These are phyloP conservation scores for Pseudogymnoascus sp. DNA, from an alignment of 2,329 filamentous ascomycete genomes.

Conservation along the genomic window DNA sequence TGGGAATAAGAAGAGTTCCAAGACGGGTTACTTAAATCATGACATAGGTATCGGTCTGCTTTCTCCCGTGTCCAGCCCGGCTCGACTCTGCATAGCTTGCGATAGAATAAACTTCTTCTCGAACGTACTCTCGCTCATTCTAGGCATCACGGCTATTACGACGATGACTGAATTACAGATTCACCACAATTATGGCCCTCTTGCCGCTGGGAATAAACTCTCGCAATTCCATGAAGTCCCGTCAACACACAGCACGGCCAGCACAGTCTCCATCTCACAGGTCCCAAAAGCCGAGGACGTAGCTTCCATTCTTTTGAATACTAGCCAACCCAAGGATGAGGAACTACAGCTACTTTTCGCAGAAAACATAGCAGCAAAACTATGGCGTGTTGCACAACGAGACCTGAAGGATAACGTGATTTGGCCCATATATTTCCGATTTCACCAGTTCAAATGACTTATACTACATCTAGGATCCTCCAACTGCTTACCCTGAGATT, in stretches of 20 bases:
- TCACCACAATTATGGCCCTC: background rate
- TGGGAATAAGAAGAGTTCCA: background rate
- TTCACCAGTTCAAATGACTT: background rate
- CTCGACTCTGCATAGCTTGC: background rate
- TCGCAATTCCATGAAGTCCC: background rate
- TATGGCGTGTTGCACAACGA: conserved; percentile 18
- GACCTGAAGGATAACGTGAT: conserved; percentile 16
- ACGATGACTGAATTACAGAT: background rate
- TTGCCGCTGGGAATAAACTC: background rate
- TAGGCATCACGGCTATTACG: background rate
- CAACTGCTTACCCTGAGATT: conserved; percentile 28
- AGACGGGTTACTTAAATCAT: background rate
- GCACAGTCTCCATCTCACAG: background rate
- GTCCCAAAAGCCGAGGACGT: background rate
- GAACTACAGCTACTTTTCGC: conserved; percentile 17
- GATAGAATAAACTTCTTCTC: background rate
- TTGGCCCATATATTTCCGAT: background rate
- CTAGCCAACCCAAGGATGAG: background rate
- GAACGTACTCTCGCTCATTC: background rate
- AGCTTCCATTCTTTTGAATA: background rate
- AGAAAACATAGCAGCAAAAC: conserved; percentile 19
- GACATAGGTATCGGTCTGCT: background rate
- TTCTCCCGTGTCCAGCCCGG: background rate
- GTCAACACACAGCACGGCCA: background rate
- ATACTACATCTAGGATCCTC: conserved; percentile 8